Evolutionary conservation across 1,284 basidiomycete species (phyloP), one percentile per base, ranked within the genome.

Genomic region (Apiotrichum veenhuisii): DNA sequence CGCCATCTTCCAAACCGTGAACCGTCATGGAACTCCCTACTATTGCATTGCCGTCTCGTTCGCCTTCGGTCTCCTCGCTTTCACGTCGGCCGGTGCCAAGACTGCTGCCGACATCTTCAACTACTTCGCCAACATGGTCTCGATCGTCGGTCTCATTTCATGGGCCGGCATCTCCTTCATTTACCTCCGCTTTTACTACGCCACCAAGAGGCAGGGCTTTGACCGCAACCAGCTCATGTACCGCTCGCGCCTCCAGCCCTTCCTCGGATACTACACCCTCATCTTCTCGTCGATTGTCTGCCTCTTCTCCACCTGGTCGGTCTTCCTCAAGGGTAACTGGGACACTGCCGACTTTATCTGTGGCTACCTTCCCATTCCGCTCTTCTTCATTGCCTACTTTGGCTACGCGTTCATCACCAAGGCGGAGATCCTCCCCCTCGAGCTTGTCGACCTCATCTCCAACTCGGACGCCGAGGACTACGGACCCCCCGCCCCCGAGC

Each of bases 151-250:
- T 43, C 74, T 87, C 10, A 59, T 72, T 57, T 69, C 88, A 15
- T 95, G 91, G 91, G 86, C 88, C 68, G 88, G 86, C 60, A 94
- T 94, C 68, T 81, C 80, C 41, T 64, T 90, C 52, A 88, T 86
- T 14, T 93, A 93, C 74, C 73, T 90, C 54, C 85, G 88, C 44
- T 94, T 94, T 80, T 80, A 89, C 71, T 70, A 77, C 5, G 92
- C 89, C 40, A 71, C 87, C 72, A 85, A 86, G 70, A 84, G 75
- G 1, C 91, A 94, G 70, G 87, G 87, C 27, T 66, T 72, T 50
- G 43, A 65, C 53, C 69, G 90, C 50, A 76, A 61, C 8, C 80
- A 50, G 17, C 36, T 76, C 2, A 80, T 95, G 11, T 92, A 82
- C 73, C 69, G 69, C 8, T 87, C 26, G 83, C 51, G 87, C 23